Percentiles rank a stretch among this genome's conserved stretches.
phyloP scores from a whole-genome alignment of 1,284 basidiomycete species.

The Porphyrellus sp. region DNA sequence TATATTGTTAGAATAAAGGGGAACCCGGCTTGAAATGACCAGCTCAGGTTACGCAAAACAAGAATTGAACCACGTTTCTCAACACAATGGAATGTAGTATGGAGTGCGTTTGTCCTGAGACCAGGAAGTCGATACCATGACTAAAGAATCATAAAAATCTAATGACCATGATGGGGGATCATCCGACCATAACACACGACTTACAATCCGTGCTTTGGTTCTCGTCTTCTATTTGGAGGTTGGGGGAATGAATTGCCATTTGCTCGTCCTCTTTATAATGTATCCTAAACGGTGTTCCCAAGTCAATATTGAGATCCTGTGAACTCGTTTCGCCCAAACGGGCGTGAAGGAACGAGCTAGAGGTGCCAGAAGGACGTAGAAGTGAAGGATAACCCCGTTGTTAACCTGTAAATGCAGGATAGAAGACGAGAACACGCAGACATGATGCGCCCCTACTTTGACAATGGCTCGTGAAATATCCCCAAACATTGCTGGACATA shows the following conservation, averaged over 20 bases:
- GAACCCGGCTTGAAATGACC: constrained; percentile 66
- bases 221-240: constrained; percentile 40
- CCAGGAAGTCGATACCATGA: constrained; percentile 80
- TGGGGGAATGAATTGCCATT: constrained; percentile 73
- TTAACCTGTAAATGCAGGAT: constrained; percentile 51
- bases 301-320: constrained; percentile 74
- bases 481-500: constrained; percentile 64
- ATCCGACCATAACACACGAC: constrained; percentile 14
- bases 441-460: constrained; percentile 45
- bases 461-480: constrained; percentile 65
- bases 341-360: constrained; percentile 50
- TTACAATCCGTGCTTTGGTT: constrained; percentile 45
- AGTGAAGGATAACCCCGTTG: constrained; percentile 66
- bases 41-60: neutral
- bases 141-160: constrained; percentile 93
- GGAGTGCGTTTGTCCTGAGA: constrained; percentile 65
- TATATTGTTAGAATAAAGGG: constrained; percentile 83
- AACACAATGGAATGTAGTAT: constrained; percentile 85
- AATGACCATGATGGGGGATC: constrained; percentile 11
- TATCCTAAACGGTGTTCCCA: constrained; percentile 74
- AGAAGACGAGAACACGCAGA: neutral
- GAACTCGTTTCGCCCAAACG: constrained; percentile 78
- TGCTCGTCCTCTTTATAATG: constrained; percentile 87
- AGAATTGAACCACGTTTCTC: constrained; percentile 31
- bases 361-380: constrained; percentile 50